Percentiles rank a stretch among this genome's conserved stretches.
Evolutionary conservation across 2,329 filamentous ascomycete species (phyloP).

Genomic region (Raffaelea ambrosiae): DNA sequence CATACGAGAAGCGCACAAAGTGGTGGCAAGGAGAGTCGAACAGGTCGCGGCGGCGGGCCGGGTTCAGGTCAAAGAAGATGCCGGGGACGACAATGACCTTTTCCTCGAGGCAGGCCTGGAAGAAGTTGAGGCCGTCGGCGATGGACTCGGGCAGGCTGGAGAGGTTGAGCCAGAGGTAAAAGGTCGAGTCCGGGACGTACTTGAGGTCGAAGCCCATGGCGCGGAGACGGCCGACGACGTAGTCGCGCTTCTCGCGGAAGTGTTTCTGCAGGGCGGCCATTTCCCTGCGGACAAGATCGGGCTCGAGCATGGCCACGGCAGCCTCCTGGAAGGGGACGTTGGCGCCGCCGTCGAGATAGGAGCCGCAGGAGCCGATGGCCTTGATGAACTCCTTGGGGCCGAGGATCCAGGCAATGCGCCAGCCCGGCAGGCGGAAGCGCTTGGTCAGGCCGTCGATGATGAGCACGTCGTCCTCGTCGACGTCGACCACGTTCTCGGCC

Average conservation of each 20-base stretch:
- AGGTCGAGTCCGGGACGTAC: conserved; percentile 81
- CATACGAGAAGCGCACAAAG: conserved; percentile 79
- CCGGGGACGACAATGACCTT: conserved; percentile 95
- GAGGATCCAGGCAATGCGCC: conserved; percentile 94
- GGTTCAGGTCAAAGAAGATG: conserved; percentile 97
- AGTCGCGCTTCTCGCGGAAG: conserved; percentile 89
- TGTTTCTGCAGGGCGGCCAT: conserved; percentile 85
- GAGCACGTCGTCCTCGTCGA: conserved; percentile 82
- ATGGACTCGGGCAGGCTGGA: conserved; percentile 69
- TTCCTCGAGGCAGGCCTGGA: conserved; percentile 85
- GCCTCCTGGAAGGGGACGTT: conserved; percentile 95
- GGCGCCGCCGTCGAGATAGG: conserved; percentile 88
- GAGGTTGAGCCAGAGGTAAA: conserved; percentile 74
- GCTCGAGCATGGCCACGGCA: conserved; percentile 87
- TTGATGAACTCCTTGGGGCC: conserved; percentile 95
- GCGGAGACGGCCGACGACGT: conserved; percentile 68
- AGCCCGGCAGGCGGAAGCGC: conserved; percentile 90
- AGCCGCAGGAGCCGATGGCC: conserved; percentile 85
- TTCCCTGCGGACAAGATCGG: conserved; percentile 67
- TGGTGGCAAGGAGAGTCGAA: conserved; percentile 94
- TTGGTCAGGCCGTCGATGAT: conserved; percentile 96
- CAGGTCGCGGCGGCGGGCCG: conserved; percentile 76
- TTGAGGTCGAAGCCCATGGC: conserved; percentile 83
- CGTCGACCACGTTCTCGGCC: conserved; percentile 82
- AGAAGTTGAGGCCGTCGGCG: conserved; percentile 91